Conservation (phyloP, 2,329 filamentous ascomycete genomes). For the Sclerotinia trifoliorum region DNA sequence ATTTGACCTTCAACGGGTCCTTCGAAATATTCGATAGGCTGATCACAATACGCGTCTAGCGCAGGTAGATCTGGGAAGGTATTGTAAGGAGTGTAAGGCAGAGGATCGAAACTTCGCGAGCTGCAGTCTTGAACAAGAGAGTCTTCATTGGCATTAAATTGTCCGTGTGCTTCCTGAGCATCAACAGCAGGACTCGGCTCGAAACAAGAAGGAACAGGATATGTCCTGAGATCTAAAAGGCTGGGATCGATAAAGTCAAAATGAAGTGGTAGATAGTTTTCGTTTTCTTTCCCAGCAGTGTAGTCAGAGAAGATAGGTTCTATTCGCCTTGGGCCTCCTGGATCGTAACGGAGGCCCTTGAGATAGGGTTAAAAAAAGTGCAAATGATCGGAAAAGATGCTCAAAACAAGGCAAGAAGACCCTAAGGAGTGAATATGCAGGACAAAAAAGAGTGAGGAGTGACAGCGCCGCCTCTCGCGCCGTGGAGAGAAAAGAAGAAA, state of each 20-base stretch:
- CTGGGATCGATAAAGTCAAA: slow-evolving; percentile 19
- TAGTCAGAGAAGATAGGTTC: slow-evolving; percentile 9
- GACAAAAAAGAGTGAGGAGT: background rate
- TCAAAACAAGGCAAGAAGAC: background rate
- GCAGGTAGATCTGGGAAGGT: background rate
- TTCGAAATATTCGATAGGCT: background rate
- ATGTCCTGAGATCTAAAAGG: slow-evolving; percentile 16
- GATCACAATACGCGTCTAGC: background rate
- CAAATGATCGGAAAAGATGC: background rate
- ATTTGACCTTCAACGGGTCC: background rate
- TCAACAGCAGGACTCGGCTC: background rate
- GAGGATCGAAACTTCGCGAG: slow-evolving; percentile 1
- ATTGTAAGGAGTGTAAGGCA: slow-evolving; percentile 6
- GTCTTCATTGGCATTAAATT: slow-evolving; percentile 6
- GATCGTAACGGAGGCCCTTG: slow-evolving; percentile 13
- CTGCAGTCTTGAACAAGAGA: background rate
- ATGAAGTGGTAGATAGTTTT: background rate
- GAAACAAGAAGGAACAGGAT: slow-evolving; percentile 1
- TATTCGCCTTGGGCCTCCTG: slow-evolving; percentile 20
- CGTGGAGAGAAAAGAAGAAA: slow-evolving; percentile 12
- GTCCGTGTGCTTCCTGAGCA: background rate
- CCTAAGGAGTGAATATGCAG: background rate
- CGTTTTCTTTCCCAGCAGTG: slow-evolving; percentile 12
- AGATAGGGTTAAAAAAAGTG: background rate
- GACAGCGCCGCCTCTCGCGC: slow-evolving; percentile 12